Base-by-base conservation (phyloP, 1,284 basidiomycete species). In the Pyrrhoderma lamaoense region DNA sequence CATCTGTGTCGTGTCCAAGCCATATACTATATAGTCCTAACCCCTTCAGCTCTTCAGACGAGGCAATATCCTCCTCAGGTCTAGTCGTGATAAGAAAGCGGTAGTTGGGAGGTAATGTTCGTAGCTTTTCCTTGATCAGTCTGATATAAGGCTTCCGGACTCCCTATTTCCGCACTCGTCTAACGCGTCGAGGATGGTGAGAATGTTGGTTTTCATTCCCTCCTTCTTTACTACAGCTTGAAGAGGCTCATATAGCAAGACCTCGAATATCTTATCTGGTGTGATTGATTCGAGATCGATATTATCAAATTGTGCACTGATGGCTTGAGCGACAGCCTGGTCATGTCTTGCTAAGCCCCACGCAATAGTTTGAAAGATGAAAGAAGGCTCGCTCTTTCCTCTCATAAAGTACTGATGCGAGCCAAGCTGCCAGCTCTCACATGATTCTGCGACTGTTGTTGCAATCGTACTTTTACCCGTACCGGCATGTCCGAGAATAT, bases 401-500 rank as follows among this genome's bases (percentile, higher is more conserved):
- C 57, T 38, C 22, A 57, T 44, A 36, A 60, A 60, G 35, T 57
- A 57, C 0, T 58, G n/a, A 38, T 57, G 57, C 2, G 58, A 23
- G 9, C 37, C 46, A 22, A 47, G 46, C 8, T 36, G 31, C 16
- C 27, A 16, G 2, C 18, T 27, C 5, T 23, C 19, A 21, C 45
- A 45, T 21, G 36, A 8, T 39, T 45, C 31, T 0, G 49, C 43
- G 1, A 51, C 45, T 3, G 43, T 51, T 21, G 60, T 51, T 45
- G 63, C 64, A 23, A 46, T 59, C 47, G 55, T 45, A 31, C 48
- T 49, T 34, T 58, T 53, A 13, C 65, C 64, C 4, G 57, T 48
- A 45, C 65, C 65, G 14, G 65, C 63, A 45, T 63, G 63, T 47
- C 64, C 64, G 57, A 63, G 62, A 54, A 62, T 42, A 34, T 34